phyloP scores from a whole-genome alignment of 257 asterid species.

The Prunella vulgaris region DNA sequence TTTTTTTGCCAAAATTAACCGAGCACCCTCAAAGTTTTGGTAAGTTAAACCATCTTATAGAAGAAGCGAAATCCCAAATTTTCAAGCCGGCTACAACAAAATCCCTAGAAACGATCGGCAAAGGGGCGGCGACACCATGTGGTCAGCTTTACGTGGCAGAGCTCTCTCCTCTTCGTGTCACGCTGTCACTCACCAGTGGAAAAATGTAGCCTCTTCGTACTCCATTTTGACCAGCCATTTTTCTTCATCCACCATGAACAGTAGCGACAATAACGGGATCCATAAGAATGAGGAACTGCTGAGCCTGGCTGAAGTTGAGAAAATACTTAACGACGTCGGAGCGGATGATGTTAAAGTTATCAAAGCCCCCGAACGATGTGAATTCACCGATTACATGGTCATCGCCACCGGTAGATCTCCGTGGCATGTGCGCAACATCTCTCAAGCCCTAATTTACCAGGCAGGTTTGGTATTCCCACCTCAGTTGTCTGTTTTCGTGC shows the following conservation, averaged over 20 bases:
- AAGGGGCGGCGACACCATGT: neutral
- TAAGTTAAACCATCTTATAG: too few species aligned
- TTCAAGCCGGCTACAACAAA: neutral
- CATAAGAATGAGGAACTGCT: conserved; percentile 37
- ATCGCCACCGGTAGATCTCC: conserved; percentile 89
- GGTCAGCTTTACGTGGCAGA: neutral
- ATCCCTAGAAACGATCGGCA: neutral
- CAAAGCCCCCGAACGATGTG: conserved; percentile 54
- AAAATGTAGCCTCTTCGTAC: conserved; percentile 27
- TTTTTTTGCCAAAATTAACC: too few species aligned
- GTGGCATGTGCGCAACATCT: conserved; percentile 95
- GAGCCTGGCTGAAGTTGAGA: conserved; percentile 79
- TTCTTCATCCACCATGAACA: conserved; percentile 26
- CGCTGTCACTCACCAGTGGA: conserved; percentile 23
- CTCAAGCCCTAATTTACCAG: conserved; percentile 86
- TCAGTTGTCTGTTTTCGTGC: neutral
- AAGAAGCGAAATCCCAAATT: neutral
- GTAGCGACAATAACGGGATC: neutral
- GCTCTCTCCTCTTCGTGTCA: conserved; percentile 31
- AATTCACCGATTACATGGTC: conserved; percentile 80
- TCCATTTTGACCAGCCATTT: conserved; percentile 29
- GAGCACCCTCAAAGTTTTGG: too few species aligned
- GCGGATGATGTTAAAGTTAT: conserved; percentile 76
- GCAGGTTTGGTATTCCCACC: conserved; percentile 32
- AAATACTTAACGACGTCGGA: conserved; percentile 68